Conservation (phyloP, 371 early-diverging fungal genomes). For the Conidiobolus incongruus region DNA sequence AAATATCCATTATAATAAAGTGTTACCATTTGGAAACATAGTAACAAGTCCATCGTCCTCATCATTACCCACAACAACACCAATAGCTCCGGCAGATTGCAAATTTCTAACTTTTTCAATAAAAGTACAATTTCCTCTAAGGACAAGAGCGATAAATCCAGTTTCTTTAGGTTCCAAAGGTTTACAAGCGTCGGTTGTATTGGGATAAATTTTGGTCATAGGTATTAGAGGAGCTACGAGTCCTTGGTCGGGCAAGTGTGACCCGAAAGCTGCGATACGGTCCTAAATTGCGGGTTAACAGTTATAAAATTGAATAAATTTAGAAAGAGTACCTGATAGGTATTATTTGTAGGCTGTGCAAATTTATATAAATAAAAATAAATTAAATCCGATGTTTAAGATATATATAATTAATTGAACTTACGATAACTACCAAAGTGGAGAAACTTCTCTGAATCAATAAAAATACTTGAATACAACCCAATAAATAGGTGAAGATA, state of each 20-base stretch:
- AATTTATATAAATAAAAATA: no score
- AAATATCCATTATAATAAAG: background rate
- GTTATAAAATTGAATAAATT: no score
- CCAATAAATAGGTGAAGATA: no score
- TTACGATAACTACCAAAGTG: no score
- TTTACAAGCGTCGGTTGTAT: background rate
- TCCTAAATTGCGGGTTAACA: conserved; percentile 15
- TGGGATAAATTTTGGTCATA: conserved; percentile 9
- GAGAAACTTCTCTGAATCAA: no score
- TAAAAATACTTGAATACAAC: no score
- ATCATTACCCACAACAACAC: conserved; percentile 72
- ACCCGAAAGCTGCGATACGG: conserved; percentile 35
- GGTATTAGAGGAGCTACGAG: conserved; percentile 20
- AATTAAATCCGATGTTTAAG: no score
- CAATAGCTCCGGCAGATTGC: conserved; percentile 68
- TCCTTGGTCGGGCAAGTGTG: conserved; percentile 27
- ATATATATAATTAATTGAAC: no score
- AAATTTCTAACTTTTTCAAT: conserved; percentile 68
- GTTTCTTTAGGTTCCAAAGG: conserved; percentile 3
- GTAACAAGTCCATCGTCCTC: conserved; percentile 48
- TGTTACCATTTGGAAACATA: conserved; percentile 63
- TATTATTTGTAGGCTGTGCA: no score
- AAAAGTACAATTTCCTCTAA: conserved; percentile 68
- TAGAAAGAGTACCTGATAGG: no score
- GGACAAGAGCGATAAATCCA: conserved; percentile 60